Evolutionary conservation across 2,329 filamentous ascomycete genomes (phyloP).

Genomic region (Claviceps citrina): DNA sequence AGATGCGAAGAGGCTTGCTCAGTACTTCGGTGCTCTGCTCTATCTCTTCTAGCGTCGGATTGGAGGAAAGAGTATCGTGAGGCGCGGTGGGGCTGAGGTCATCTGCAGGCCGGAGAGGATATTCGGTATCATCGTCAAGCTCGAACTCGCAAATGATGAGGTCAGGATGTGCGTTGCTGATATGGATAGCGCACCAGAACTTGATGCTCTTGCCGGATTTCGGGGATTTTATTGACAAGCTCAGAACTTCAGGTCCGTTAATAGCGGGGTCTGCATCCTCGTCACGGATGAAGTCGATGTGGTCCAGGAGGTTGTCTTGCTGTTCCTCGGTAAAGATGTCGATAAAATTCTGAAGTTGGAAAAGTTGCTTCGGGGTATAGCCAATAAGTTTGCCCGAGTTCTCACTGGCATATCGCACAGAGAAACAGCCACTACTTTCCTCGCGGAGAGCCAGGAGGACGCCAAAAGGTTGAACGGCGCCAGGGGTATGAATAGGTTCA

Average conservation of each 20-base stretch:
- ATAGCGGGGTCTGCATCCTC: slow-evolving; percentile 59
- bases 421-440: slow-evolving; percentile 49
- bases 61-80: slow-evolving; percentile 57
- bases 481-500: slow-evolving; percentile 78
- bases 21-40: slow-evolving; percentile 59
- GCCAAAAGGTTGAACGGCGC: slow-evolving; percentile 68
- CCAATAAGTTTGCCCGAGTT: slow-evolving; percentile 64
- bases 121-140: slow-evolving; percentile 56
- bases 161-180: slow-evolving; percentile 50
- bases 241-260: slow-evolving; percentile 78
- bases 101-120: slow-evolving; percentile 49
- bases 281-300: slow-evolving; percentile 75
- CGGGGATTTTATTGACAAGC: slow-evolving; percentile 51
- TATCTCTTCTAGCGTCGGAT: slow-evolving; percentile 59
- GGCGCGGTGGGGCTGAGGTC: slow-evolving; percentile 46
- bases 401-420: slow-evolving; percentile 64
- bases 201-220: slow-evolving; percentile 41
- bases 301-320: slow-evolving; percentile 67
- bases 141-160: slow-evolving; percentile 81
- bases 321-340: slow-evolving; percentile 75
- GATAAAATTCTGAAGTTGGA: slow-evolving; percentile 59
- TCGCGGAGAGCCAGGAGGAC: slow-evolving; percentile 60
- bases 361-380: slow-evolving; percentile 61
- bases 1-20: slow-evolving; percentile 62
- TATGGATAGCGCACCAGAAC: slow-evolving; percentile 78